These are phyloP conservation scores for Pseudogymnoascus sp. DNA, from an alignment of 2,329 filamentous ascomycete genomes.

Conservation along the genomic window DNA sequence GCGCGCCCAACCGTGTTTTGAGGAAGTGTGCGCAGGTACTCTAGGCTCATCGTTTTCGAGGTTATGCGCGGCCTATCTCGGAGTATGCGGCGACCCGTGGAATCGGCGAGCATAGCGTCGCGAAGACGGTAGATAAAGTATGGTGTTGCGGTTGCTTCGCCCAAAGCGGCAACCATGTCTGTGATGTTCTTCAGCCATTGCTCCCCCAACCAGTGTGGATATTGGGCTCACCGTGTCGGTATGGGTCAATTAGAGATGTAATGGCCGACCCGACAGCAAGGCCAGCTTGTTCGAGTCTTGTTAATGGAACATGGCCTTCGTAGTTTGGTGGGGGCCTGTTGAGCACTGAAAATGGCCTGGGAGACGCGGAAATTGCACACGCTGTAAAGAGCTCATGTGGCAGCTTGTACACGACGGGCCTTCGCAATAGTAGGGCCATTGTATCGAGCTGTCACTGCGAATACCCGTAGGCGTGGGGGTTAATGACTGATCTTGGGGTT, in stretches of 20 bases:
- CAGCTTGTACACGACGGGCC: slow-evolving; percentile 14
- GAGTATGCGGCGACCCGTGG: slow-evolving; percentile 84
- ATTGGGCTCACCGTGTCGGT: slow-evolving; percentile 47
- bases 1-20: slow-evolving; percentile 67
- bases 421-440: slow-evolving; percentile 22
- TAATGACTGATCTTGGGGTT: background rate
- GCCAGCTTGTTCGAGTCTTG: slow-evolving; percentile 62
- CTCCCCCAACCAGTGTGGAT: background rate
- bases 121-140: slow-evolving; percentile 92
- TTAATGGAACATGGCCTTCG: slow-evolving; percentile 85
- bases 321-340: slow-evolving; percentile 82
- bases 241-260: slow-evolving; percentile 60
- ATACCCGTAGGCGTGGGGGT: background rate
- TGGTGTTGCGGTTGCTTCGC: slow-evolving; percentile 87
- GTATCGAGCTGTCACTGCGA: background rate
- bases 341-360: slow-evolving; percentile 64
- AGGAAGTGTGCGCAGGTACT: slow-evolving; percentile 63
- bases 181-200: slow-evolving; percentile 11
- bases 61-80: slow-evolving; percentile 83
- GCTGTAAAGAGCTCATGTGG: slow-evolving; percentile 21
- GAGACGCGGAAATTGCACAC: slow-evolving; percentile 19
- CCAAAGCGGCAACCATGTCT: slow-evolving; percentile 92
- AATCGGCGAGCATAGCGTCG: slow-evolving; percentile 76
- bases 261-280: slow-evolving; percentile 59
- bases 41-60: slow-evolving; percentile 56